A percentile compares a stretch with the other conserved stretches of the same genome.
Conservation (phyloP, 441 rosid species). For the Erysimum cheiri region DNA sequence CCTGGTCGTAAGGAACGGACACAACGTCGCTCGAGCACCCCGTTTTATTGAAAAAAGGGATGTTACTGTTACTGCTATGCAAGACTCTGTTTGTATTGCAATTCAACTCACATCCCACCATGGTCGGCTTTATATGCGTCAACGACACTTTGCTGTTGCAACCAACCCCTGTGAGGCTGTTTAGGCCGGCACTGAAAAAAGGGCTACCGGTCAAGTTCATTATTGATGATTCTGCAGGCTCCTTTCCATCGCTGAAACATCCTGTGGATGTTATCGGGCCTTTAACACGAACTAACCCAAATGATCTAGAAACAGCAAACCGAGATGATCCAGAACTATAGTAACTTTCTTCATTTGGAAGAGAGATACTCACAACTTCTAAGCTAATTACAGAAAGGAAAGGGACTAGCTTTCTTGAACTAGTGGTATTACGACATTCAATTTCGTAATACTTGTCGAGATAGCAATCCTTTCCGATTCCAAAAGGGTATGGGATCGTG, state of each 20-base stretch:
- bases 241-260: constrained; percentile 28
- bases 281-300: constrained; percentile 18
- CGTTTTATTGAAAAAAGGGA: background rate
- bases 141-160: constrained; percentile 42
- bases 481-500: constrained; percentile 43
- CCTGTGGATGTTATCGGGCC: constrained; percentile 20
- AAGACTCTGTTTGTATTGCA: background rate
- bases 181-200: background rate
- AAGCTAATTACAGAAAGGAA: constrained; percentile 8
- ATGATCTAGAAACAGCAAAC: background rate
- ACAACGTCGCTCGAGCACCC: background rate
- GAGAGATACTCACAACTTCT: constrained; percentile 37
- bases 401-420: constrained; percentile 13
- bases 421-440: constrained; percentile 18
- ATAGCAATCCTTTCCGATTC: constrained; percentile 37
- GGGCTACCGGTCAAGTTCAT: constrained; percentile 40
- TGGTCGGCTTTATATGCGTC: constrained; percentile 27
- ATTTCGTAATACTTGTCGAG: constrained; percentile 34
- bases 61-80: background rate
- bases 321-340: background rate
- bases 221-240: background rate
- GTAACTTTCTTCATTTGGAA: background rate
- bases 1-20: background rate
- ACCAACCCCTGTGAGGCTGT: constrained; percentile 41
- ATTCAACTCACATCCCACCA: constrained; percentile 38